Conservation (phyloP, 768 basidiomycete species). For the Lyophyllum shimeji region DNA sequence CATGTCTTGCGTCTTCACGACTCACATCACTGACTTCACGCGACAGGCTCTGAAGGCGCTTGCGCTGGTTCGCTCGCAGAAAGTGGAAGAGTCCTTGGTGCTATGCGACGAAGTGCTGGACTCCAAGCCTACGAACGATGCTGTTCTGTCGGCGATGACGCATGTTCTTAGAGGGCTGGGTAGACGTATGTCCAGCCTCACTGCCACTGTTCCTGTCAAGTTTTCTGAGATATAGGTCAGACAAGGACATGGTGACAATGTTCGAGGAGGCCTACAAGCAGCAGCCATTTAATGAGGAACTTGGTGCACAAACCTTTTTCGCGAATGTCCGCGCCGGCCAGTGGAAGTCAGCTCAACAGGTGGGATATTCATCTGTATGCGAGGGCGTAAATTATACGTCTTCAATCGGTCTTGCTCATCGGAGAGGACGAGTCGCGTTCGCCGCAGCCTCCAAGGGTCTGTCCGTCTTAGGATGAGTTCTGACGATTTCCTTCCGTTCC, state of each 20-base stretch:
- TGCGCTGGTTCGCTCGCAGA: conserved; percentile 80
- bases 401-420: neutral
- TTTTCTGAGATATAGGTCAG: conserved; percentile 28
- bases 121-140: conserved; percentile 70
- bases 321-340: conserved; percentile 77
- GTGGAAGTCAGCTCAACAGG: conserved; percentile 88
- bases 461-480: neutral
- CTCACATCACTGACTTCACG: neutral
- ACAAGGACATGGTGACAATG: conserved; percentile 80
- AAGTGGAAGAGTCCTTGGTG: conserved; percentile 78
- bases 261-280: conserved; percentile 86
- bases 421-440: neutral
- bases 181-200: conserved; percentile 43
- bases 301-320: conserved; percentile 82
- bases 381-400: neutral
- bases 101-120: conserved; percentile 82
- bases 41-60: conserved; percentile 78
- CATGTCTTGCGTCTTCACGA: conserved; percentile 11
- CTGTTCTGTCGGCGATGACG: conserved; percentile 77
- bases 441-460: conserved; percentile 4
- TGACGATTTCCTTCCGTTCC: conserved; percentile 8
- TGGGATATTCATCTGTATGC: conserved; percentile 22
- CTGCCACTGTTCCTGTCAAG: neutral
- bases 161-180: conserved; percentile 80
- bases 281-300: conserved; percentile 78